Conservation (phyloP, 768 basidiomycete species). For the Lactarius sp. region DNA sequence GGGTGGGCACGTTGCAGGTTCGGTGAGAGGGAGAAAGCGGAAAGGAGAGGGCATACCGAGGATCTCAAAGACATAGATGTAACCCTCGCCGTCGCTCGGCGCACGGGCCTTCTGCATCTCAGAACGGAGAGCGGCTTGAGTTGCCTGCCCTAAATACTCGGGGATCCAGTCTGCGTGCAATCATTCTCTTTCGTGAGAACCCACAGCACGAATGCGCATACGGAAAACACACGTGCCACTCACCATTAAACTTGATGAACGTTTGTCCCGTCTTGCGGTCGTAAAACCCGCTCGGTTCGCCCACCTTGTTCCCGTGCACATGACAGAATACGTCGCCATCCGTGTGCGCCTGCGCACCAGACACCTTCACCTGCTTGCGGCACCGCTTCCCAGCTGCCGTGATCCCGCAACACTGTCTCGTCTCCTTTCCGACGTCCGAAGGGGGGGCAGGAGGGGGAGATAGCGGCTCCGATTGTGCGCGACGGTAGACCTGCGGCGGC, state of each 20-base stretch:
- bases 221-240: not conserved
- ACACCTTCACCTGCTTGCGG: slow-evolving; percentile 44
- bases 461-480: slow-evolving; percentile 24
- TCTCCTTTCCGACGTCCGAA: slow-evolving; percentile 13
- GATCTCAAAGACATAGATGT: slow-evolving; percentile 81
- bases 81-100: slow-evolving; percentile 58
- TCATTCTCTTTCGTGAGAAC: no score
- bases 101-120: slow-evolving; percentile 55
- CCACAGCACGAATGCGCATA: no score
- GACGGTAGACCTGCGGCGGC: slow-evolving; percentile 3
- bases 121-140: no score
- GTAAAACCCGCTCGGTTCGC: slow-evolving; percentile 53
- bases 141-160: no score
- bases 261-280: slow-evolving; percentile 33
- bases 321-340: slow-evolving; percentile 49
- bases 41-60: slow-evolving; percentile 42
- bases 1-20: not conserved
- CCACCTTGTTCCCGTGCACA: slow-evolving; percentile 56
- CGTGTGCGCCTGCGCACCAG: slow-evolving; percentile 31
- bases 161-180: no score
- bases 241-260: slow-evolving; percentile 49
- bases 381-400: slow-evolving; percentile 66
- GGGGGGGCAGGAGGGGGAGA: slow-evolving; percentile 27
- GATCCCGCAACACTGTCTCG: slow-evolving; percentile 54
- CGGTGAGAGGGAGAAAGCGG: not conserved